Percentiles rank a stretch among this genome's conserved stretches.
These are phyloP conservation scores for Serendipita sp. DNA, from an alignment of 768 basidiomycete species.

Conservation along the genomic window DNA sequence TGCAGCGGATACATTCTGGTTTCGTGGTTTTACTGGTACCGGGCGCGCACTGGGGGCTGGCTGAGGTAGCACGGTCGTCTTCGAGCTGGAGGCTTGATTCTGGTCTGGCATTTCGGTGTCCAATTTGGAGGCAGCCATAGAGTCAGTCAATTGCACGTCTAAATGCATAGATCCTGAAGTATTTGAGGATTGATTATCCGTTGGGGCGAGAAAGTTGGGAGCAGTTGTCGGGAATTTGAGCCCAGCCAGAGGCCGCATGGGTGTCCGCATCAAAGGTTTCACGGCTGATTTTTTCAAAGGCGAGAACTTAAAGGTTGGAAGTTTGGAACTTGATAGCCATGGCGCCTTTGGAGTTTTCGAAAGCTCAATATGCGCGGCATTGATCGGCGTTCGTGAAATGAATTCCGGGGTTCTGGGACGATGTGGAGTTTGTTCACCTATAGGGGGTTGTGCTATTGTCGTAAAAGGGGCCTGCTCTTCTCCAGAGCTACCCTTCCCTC, in stretches of 20 bases:
- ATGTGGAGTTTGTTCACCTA: not conserved
- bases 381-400: not conserved
- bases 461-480: not conserved
- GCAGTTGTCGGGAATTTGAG: not conserved
- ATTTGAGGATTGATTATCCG: not conserved
- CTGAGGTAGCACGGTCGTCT: not conserved
- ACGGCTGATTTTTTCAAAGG: not conserved
- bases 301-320: not conserved
- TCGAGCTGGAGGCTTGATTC: not conserved
- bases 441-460: not conserved
- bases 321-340: not conserved
- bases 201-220: not conserved
- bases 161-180: not conserved
- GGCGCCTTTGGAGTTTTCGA: conserved; percentile 4
- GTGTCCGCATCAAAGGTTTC: not conserved
- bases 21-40: not conserved
- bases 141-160: not conserved
- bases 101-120: not conserved
- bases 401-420: not conserved
- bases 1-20: conserved; percentile 1
- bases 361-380: not conserved
- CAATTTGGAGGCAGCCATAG: not conserved
- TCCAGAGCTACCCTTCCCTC: not conserved
- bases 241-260: not conserved
- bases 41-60: not conserved